These are phyloP conservation scores for Wickerhamiella brachini DNA, from an alignment of 805 yeast species.

Conservation along the genomic window DNA sequence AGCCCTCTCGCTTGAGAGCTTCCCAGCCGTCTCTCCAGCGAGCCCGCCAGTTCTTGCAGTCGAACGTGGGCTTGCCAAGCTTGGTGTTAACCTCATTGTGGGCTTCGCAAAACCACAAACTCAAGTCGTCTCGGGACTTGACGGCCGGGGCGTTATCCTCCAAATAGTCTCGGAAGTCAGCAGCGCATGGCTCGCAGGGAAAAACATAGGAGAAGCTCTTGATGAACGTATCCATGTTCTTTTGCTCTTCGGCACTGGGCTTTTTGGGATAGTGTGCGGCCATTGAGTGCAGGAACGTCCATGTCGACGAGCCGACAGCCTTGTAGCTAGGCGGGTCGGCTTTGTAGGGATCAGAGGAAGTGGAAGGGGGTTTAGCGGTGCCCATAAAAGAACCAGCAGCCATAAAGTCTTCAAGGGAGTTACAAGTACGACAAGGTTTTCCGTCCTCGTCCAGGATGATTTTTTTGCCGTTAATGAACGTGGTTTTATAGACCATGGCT, in stretches of 20 bases:
- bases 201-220: conserved; percentile 61
- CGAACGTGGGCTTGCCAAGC: conserved; percentile 73
- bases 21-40: conserved; percentile 97
- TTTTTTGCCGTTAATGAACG: conserved; percentile 37
- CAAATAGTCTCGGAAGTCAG: conserved; percentile 60
- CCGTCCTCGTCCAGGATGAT: conserved; percentile 79
- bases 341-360: conserved; percentile 22
- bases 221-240: conserved; percentile 58
- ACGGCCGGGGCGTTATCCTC: conserved; percentile 30
- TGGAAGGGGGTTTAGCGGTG: conserved; percentile 8
- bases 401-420: conserved; percentile 66
- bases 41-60: conserved; percentile 79
- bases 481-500: not conserved
- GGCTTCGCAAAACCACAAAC: conserved; percentile 87
- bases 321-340: conserved; percentile 82
- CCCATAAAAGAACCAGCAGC: conserved; percentile 28
- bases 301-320: conserved; percentile 67
- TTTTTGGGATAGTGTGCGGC: conserved; percentile 77
- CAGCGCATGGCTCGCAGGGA: conserved; percentile 91
- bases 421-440: conserved; percentile 90
- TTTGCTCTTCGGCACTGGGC: conserved; percentile 50
- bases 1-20: conserved; percentile 20
- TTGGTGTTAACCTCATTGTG: conserved; percentile 87
- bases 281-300: conserved; percentile 83
- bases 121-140: conserved; percentile 54